These are phyloP conservation scores for Puccinia hordei DNA, from an alignment of 1,284 basidiomycete genomes.

Conservation along the genomic window DNA sequence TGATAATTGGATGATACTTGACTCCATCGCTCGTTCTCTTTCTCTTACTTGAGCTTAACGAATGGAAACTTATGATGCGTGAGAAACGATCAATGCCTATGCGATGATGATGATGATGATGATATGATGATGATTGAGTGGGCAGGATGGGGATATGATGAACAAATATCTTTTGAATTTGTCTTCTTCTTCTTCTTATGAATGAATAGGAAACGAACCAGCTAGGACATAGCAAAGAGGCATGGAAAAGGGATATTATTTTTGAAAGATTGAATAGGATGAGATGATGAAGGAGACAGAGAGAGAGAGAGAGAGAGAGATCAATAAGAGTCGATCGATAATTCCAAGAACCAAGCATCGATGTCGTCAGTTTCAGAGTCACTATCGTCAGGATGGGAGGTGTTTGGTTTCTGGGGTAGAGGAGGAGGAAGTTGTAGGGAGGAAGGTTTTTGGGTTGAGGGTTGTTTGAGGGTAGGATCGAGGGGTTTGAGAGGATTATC, in stretches of 20 bases:
- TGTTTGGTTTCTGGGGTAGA: background rate
- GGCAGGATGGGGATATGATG: no score
- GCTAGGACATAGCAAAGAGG: no score
- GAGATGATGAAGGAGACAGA: background rate
- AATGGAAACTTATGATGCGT: no score
- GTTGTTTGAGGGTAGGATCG: background rate
- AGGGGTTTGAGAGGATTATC: constrained; percentile 22
- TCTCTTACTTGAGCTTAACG: no score
- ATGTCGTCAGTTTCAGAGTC: background rate
- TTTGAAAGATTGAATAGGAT: no score
- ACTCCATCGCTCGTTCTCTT: no score
- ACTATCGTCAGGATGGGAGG: background rate
- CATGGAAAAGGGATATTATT: background rate
- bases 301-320: background rate
- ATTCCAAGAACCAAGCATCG: constrained; percentile 10
- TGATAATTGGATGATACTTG: no score
- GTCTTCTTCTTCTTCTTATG: no score
- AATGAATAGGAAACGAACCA: background rate
- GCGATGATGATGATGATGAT: background rate
- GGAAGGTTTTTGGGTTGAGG: background rate
- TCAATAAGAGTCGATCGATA: background rate
- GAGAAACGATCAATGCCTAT: no score
- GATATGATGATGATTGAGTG: constrained; percentile 3
- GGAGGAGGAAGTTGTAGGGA: background rate
- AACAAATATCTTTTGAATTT: no score